These are phyloP conservation scores for Fragaria vesca DNA, from an alignment of 306 rosid genomes.

Conservation along the genomic window DNA sequence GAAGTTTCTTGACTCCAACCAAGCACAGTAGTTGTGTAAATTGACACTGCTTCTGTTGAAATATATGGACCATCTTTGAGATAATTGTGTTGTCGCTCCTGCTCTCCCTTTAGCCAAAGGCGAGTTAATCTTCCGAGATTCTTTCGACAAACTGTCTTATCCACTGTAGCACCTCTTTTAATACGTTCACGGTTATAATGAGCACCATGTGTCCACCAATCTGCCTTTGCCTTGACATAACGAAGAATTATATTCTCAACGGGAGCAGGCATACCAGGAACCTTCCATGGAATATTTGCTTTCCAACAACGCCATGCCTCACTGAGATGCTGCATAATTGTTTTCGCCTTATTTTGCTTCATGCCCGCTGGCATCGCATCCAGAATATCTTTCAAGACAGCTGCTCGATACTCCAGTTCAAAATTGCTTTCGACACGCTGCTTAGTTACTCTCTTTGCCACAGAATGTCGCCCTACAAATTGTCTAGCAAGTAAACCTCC, in stretches of 20 bases:
- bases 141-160: constrained; percentile 92
- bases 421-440: constrained; percentile 98
- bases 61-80: constrained; percentile 97
- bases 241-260: constrained; percentile 97
- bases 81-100: constrained; percentile 97
- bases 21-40: constrained; percentile 89
- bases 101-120: constrained; percentile 94
- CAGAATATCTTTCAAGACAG: constrained; percentile 95
- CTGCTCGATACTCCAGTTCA: constrained; percentile 95
- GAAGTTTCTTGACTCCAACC: constrained; percentile 98
- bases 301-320: constrained; percentile 99
- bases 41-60: constrained; percentile 94
- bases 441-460: constrained; percentile 95
- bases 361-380: constrained; percentile 99
- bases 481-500: constrained; percentile 93
- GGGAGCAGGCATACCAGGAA: constrained; percentile 96
- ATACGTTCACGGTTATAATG: constrained; percentile 95
- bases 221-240: constrained; percentile 94
- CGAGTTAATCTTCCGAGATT: constrained; percentile 96
- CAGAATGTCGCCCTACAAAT: constrained; percentile 96
- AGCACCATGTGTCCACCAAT: constrained; percentile 98
- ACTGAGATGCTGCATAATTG: constrained; percentile 91
- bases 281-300: constrained; percentile 99
- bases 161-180: constrained; percentile 97
- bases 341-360: constrained; percentile 89